Conservation (phyloP, 768 basidiomycete species). For the Boletus subcaerulescens region DNA sequence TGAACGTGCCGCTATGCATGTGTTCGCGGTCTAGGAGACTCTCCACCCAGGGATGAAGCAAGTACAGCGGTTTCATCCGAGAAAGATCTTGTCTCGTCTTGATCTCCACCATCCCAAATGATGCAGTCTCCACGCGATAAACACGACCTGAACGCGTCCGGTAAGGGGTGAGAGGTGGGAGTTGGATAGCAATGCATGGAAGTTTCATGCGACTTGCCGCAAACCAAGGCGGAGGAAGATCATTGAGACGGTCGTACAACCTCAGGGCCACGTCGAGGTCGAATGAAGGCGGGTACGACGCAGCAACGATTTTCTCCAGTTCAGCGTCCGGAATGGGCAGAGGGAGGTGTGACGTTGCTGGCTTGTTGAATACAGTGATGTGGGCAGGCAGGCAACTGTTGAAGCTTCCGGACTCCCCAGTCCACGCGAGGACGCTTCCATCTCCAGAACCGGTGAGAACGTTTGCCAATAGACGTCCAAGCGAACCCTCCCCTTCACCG, state of each 20-base stretch:
- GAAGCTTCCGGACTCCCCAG: not conserved
- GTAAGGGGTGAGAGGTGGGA: not conserved
- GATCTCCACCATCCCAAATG: not conserved
- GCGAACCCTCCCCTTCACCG: not conserved
- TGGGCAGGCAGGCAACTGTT: not conserved
- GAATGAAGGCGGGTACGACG: not conserved
- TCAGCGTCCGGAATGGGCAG: not conserved
- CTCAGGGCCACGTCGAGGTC: not conserved
- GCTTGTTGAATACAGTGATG: not conserved
- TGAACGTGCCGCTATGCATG: not conserved
- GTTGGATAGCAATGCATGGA: conserved; percentile 1
- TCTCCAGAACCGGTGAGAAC: not conserved
- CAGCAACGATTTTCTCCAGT: not conserved
- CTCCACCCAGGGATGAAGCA: not conserved
- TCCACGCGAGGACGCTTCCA: not conserved
- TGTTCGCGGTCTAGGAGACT: not conserved
- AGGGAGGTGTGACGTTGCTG: not conserved
- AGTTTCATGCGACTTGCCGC: conserved; percentile 2
- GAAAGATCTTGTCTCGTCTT: not conserved
- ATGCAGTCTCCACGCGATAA: not conserved
- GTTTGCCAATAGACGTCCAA: not conserved
- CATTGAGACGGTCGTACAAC: not conserved
- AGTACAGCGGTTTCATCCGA: not conserved
- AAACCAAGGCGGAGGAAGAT: not conserved
- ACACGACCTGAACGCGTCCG: not conserved